Conservation (phyloP, 2,329 filamentous ascomycete genomes). For the Penicillium sp. region DNA sequence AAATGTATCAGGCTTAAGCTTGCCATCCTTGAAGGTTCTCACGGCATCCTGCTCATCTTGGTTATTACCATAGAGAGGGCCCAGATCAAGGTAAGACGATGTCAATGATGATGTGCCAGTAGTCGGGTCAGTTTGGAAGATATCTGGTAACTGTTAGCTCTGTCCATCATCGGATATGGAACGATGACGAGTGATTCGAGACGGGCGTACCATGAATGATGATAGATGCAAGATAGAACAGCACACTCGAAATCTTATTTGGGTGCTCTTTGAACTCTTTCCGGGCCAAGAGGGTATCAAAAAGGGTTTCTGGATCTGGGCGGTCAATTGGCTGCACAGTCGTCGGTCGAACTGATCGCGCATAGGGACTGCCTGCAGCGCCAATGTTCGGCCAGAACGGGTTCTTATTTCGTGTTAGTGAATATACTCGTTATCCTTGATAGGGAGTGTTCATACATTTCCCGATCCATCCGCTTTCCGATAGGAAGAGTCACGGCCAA, state of each 20-base stretch:
- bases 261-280: constrained; percentile 64
- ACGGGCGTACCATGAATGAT: constrained; percentile 54
- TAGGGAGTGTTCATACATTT: constrained; percentile 32
- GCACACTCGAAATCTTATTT: constrained; percentile 69
- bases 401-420: constrained; percentile 52
- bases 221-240: constrained; percentile 74
- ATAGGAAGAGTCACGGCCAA: constrained; percentile 37
- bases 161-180: not conserved
- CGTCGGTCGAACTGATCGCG: constrained; percentile 61
- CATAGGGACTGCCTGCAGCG: constrained; percentile 65
- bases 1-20: constrained; percentile 70
- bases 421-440: constrained; percentile 30
- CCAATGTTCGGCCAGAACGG: constrained; percentile 64
- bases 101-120: constrained; percentile 66
- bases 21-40: constrained; percentile 64
- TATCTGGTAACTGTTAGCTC: constrained; percentile 44
- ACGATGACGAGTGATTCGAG: not conserved
- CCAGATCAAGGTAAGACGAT: constrained; percentile 72
- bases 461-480: constrained; percentile 42
- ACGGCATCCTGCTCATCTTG: constrained; percentile 62
- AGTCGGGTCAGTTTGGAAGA: constrained; percentile 64
- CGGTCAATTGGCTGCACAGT: constrained; percentile 59
- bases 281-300: constrained; percentile 66
- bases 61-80: constrained; percentile 70
- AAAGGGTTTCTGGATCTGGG: constrained; percentile 66